Base-by-base conservation (phyloP, 2,329 filamentous ascomycete genomes). In the Nemania abortiva region DNA sequence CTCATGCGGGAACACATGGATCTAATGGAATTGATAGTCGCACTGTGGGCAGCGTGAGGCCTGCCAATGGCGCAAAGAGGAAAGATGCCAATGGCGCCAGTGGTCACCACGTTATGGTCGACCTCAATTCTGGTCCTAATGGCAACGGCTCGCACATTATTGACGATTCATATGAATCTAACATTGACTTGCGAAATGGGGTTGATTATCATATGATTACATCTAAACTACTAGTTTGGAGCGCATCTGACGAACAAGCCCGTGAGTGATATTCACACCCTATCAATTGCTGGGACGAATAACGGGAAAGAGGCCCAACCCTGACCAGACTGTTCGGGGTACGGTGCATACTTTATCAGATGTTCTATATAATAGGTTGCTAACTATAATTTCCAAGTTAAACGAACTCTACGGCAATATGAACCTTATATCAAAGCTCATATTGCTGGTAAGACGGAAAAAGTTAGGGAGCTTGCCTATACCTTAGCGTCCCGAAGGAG, bases 231-330 rank as follows among this genome's bases (percentile, higher is more conserved):
- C 69, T 79, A 1, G 72, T 79, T 18, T 78, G 76, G 76, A 74
- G 73, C n/a, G 77, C 77, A 5, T 66, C 73, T 2, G 76, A 79
- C 37, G 73, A 78, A 69, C 75, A 74, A n/a, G 76, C 75, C 6
- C 66, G 58, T 66, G 5, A 66, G 58, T 58, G 18, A 39, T 15
- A 15, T 27, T 49, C 3, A 42, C 20, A 10, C 1, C 37, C 15
- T 3, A 4, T 31, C 42, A 18, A 18, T 18, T 58, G 4, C 15
- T 31, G 3, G 18, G 5, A 22, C 20, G 7, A 3, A 42, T 27
- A 10, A 18, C 10, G 24, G 27, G n/a, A 34, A 18, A 2, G 22
- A 2, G 1, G 6, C 15, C 18, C 13, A 18, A 27, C 55, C 22
- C 2, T 22, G 20, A 18, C 6, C 9, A 29, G 2, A 15, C 24